These are phyloP conservation scores for fission yeast (Schizosaccharomyces pombe) DNA, from an alignment of 805 yeast species.

Conservation along the genomic window DNA sequence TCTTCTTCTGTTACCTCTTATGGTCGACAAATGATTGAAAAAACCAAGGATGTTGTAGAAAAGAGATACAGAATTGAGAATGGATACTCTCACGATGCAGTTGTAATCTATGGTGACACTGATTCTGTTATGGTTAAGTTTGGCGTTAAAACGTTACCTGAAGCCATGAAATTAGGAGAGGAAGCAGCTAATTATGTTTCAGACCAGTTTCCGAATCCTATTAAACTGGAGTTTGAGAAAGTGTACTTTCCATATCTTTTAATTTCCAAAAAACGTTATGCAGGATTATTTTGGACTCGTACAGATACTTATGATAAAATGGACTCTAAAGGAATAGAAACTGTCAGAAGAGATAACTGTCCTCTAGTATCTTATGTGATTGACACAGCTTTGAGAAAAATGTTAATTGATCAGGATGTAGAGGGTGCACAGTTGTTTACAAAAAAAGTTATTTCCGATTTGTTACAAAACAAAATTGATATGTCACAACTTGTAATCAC, in stretches of 20 bases:
- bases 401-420: slow-evolving; percentile 71
- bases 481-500: slow-evolving; percentile 83
- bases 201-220: slow-evolving; percentile 52
- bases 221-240: slow-evolving; percentile 86
- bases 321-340: slow-evolving; percentile 96
- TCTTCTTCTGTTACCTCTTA: slow-evolving; percentile 88
- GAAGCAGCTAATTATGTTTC: slow-evolving; percentile 87
- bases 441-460: slow-evolving; percentile 66
- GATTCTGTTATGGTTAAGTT: slow-evolving; percentile 98
- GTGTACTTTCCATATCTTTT: slow-evolving; percentile 84
- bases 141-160: slow-evolving; percentile 56
- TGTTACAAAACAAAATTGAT: slow-evolving; percentile 76
- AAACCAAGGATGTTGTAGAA: slow-evolving; percentile 69
- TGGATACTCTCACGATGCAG: slow-evolving; percentile 65
- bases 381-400: slow-evolving; percentile 65
- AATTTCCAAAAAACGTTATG: slow-evolving; percentile 89
- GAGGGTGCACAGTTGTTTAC: slow-evolving; percentile 66
- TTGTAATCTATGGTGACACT: slow-evolving; percentile 93
- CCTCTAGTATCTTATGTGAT: slow-evolving; percentile 82
- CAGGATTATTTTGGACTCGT: slow-evolving; percentile 88
- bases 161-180: slow-evolving; percentile 77
- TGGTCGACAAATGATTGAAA: slow-evolving; percentile 92
- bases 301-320: slow-evolving; percentile 83
- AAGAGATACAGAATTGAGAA: slow-evolving; percentile 53
- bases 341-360: slow-evolving; percentile 95